These are phyloP conservation scores for Cryptosporidium andersoni DNA, from an alignment of 169 alveolate species.

Conservation along the genomic window DNA sequence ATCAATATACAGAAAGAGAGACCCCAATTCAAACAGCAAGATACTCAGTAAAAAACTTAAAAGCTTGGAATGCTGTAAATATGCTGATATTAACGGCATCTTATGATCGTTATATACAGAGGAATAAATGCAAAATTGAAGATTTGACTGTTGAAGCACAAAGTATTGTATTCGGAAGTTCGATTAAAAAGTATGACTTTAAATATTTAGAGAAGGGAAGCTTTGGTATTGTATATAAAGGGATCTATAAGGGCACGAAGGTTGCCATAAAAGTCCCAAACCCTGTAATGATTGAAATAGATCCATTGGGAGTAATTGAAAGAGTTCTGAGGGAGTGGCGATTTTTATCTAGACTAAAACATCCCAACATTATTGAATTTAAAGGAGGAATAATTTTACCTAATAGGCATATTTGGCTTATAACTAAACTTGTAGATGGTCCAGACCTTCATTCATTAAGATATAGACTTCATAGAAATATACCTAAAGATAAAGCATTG, in stretches of 20 bases:
- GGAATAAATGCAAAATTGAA: slow-evolving; percentile 38
- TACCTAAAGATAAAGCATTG: slow-evolving; percentile 73
- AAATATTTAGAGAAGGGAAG: slow-evolving; percentile 79
- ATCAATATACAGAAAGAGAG: too few species aligned
- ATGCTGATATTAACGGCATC: slow-evolving; percentile 37
- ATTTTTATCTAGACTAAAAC: slow-evolving; percentile 81
- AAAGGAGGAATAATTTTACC: slow-evolving; percentile 88
- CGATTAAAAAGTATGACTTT: not conserved
- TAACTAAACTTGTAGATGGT: slow-evolving; percentile 83
- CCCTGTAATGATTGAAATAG: slow-evolving; percentile 81
- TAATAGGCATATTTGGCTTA: slow-evolving; percentile 87
- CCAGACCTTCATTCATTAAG: slow-evolving; percentile 86
- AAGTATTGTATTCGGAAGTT: not conserved
- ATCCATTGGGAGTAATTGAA: slow-evolving; percentile 87
- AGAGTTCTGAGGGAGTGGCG: slow-evolving; percentile 88
- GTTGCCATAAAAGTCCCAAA: slow-evolving; percentile 89
- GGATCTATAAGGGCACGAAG: slow-evolving; percentile 77
- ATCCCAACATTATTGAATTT: slow-evolving; percentile 79
- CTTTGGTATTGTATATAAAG: slow-evolving; percentile 83
- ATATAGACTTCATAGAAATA: slow-evolving; percentile 52
- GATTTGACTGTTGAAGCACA: slow-evolving; percentile 19
- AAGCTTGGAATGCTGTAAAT: slow-evolving; percentile 26
- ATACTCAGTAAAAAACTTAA: not conserved
- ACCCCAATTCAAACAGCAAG: too few species aligned
- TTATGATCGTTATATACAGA: slow-evolving; percentile 65